Evolutionary conservation across 495 filamentous ascomycete genomes (phyloP).

Genomic region (Cercophora sp.): DNA sequence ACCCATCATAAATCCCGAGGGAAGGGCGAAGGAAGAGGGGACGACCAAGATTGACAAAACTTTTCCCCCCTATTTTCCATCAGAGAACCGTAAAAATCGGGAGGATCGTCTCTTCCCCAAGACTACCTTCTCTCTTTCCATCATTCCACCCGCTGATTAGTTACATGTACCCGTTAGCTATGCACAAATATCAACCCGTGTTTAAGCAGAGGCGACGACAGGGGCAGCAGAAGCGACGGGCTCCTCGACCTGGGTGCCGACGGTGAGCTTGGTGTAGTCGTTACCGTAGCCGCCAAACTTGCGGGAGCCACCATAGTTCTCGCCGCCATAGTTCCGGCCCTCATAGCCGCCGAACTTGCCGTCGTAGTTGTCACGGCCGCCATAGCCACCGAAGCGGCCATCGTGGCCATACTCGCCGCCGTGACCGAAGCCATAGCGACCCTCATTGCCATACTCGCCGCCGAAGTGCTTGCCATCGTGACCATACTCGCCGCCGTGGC

Average conservation of each 20-base stretch:
- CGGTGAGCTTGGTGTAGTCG: background rate
- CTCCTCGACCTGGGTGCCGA: background rate
- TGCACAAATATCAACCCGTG: too few species aligned
- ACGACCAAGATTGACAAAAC: too few species aligned
- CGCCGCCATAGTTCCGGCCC: background rate
- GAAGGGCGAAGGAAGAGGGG: too few species aligned
- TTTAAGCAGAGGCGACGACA: background rate
- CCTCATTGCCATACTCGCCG: background rate
- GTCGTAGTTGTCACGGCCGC: background rate
- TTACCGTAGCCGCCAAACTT: background rate
- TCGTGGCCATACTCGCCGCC: background rate
- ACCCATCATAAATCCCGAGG: too few species aligned
- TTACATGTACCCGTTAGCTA: too few species aligned
- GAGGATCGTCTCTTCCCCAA: too few species aligned
- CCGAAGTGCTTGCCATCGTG: background rate
- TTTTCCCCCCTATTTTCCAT: too few species aligned
- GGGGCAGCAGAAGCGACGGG: background rate
- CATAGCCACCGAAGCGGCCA: background rate
- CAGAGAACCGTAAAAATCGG: too few species aligned
- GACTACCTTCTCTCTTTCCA: too few species aligned
- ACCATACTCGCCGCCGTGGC: background rate
- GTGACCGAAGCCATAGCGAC: background rate
- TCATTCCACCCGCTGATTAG: too few species aligned
- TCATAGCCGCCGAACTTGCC: background rate
- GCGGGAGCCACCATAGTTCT: background rate